phyloP scores from a whole-genome alignment of 441 rosid species.

The Croton setiger region DNA sequence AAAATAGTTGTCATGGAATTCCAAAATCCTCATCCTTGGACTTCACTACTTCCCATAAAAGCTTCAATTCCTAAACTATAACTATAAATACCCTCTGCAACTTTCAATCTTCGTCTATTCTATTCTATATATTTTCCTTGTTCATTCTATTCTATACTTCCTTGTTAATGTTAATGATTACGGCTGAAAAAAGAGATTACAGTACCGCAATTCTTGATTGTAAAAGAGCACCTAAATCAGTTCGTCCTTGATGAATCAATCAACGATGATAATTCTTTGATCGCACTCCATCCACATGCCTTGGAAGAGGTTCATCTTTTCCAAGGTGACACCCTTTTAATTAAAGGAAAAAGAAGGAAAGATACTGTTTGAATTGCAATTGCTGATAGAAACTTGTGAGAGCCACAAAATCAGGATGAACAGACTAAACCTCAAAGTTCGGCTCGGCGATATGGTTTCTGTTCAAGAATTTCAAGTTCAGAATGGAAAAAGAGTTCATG shows the following conservation, averaged over 20 bases:
- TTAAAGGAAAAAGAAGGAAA: slow-evolving; percentile 17
- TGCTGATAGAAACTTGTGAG: slow-evolving; percentile 15
- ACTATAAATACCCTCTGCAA: too few species aligned
- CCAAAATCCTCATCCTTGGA: too few species aligned
- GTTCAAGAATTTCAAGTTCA: slow-evolving; percentile 8
- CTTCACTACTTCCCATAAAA: too few species aligned
- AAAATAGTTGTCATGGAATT: too few species aligned
- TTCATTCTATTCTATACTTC: too few species aligned
- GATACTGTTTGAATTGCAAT: slow-evolving; percentile 9
- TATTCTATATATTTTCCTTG: too few species aligned
- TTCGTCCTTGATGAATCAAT: slow-evolving; percentile 67
- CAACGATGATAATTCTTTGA: slow-evolving; percentile 69
- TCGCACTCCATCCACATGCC: slow-evolving; percentile 54
- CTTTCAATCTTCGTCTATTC: too few species aligned
- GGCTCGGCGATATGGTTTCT: slow-evolving; percentile 15
- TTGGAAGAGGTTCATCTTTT: slow-evolving; percentile 72
- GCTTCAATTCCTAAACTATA: too few species aligned
- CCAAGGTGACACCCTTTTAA: slow-evolving; percentile 55
- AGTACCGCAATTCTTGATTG: slow-evolving; percentile 67
- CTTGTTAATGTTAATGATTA: too few species aligned
- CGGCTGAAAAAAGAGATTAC: slow-evolving; percentile 58
- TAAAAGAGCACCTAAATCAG: slow-evolving; percentile 62
- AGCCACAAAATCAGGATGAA: slow-evolving; percentile 12
- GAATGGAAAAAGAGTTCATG: slow-evolving; percentile 13
- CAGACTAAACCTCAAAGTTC: slow-evolving; percentile 11